Evolutionary conservation across 768 basidiomycete species (phyloP).

Genomic region (Pleurotus citrinopileatus): DNA sequence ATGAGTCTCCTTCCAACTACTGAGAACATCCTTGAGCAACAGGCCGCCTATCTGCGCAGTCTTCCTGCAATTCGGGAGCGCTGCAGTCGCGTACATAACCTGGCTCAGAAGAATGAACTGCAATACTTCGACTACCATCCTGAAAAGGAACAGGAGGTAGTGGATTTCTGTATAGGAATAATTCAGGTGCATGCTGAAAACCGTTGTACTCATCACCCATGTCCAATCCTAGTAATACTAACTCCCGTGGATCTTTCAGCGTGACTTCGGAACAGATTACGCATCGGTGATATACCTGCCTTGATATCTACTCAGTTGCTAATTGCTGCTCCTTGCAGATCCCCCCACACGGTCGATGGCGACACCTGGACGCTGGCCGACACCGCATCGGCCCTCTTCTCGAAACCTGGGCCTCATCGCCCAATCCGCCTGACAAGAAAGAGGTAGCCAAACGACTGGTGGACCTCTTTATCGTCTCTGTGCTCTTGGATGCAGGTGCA

Average conservation of each 20-base stretch:
- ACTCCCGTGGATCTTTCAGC: slow-evolving; percentile 34
- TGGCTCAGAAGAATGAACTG: slow-evolving; percentile 72
- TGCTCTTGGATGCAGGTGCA: slow-evolving; percentile 93
- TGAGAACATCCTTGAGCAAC: slow-evolving; percentile 27
- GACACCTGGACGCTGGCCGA: slow-evolving; percentile 74
- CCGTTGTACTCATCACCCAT: neutral
- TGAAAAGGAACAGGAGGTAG: slow-evolving; percentile 66
- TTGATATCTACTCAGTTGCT: neutral
- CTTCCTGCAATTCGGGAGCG: slow-evolving; percentile 89
- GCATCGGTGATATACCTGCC: slow-evolving; percentile 42
- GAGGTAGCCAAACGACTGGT: slow-evolving; percentile 74
- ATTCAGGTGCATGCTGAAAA: slow-evolving; percentile 57
- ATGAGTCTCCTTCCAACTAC: slow-evolving; percentile 10
- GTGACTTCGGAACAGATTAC: slow-evolving; percentile 77
- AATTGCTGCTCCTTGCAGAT: slow-evolving; percentile 44
- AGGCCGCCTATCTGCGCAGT: slow-evolving; percentile 73
- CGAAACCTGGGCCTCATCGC: slow-evolving; percentile 45
- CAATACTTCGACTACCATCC: slow-evolving; percentile 87
- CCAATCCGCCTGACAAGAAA: slow-evolving; percentile 40
- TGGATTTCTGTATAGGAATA: slow-evolving; percentile 70
- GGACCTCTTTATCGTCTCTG: slow-evolving; percentile 89
- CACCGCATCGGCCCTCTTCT: slow-evolving; percentile 64
- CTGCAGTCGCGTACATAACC: slow-evolving; percentile 72
- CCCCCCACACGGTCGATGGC: slow-evolving; percentile 86
- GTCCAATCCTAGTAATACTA: slow-evolving; percentile 9